Conservation (phyloP, 139 green algal genomes). For the Volvox reticuliferus region DNA sequence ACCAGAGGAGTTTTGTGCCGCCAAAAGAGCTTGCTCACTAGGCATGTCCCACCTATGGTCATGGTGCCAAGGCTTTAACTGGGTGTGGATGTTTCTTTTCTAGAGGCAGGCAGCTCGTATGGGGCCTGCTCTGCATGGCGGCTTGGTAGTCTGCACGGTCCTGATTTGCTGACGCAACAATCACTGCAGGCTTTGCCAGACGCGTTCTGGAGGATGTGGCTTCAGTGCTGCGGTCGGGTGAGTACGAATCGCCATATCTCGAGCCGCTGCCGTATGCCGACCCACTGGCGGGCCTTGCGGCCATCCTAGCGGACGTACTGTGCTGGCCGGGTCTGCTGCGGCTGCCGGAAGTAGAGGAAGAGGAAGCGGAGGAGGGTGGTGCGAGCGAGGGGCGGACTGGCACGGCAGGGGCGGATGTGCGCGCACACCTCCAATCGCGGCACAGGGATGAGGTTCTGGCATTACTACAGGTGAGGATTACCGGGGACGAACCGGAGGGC, state of each 20-base stretch:
- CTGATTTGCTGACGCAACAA: too few species aligned
- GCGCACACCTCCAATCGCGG: neutral
- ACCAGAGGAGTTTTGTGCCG: too few species aligned
- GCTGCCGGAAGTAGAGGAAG: neutral
- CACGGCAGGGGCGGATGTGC: neutral
- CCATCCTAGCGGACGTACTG: constrained; percentile 7
- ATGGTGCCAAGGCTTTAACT: too few species aligned
- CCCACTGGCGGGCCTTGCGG: neutral
- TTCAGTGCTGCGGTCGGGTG: neutral
- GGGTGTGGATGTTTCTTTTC: too few species aligned
- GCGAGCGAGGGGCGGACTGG: neutral
- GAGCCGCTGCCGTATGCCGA: constrained; percentile 41
- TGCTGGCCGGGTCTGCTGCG: constrained; percentile 41
- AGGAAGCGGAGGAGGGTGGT: neutral
- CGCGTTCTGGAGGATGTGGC: neutral
- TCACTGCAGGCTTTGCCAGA: constrained; percentile 11
- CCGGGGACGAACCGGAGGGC: too few species aligned
- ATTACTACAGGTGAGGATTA: constrained; percentile 21
- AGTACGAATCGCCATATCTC: constrained; percentile 25
- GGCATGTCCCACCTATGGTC: too few species aligned
- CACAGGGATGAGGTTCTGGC: constrained; percentile 20
- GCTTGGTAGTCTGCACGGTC: too few species aligned
- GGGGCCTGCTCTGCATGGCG: too few species aligned
- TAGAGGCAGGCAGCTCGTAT: too few species aligned
- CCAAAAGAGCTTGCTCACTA: too few species aligned